phyloP scores from a whole-genome alignment of 1,284 basidiomycete species.

The Mycosarcoma mackinlayi region DNA sequence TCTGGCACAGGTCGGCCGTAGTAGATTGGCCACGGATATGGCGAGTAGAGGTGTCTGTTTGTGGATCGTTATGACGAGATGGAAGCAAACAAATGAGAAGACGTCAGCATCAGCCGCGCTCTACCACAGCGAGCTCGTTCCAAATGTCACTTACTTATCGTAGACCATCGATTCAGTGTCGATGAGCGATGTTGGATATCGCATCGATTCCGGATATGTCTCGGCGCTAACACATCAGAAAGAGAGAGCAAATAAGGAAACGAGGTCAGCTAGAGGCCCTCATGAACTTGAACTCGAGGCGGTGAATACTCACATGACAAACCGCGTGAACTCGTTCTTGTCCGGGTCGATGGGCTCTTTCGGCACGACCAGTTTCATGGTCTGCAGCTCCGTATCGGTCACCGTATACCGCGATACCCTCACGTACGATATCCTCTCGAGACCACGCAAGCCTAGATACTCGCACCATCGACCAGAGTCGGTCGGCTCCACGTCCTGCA shows the following conservation, averaged over 20 bases:
- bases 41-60: slow-evolving; percentile 50
- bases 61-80: not conserved
- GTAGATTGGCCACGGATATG: slow-evolving; percentile 52
- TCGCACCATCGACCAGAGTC: slow-evolving; percentile 64
- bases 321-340: slow-evolving; percentile 38
- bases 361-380: slow-evolving; percentile 61
- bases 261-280: too few relatives aligned
- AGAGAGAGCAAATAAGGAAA: not conserved
- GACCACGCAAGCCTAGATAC: slow-evolving; percentile 62
- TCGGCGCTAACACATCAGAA: slow-evolving; percentile 20
- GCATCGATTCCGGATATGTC: slow-evolving; percentile 39
- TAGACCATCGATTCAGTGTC: slow-evolving; percentile 44
- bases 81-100: not conserved
- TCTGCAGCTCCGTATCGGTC: slow-evolving; percentile 65
- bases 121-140: too few relatives aligned
- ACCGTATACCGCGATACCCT: slow-evolving; percentile 64
- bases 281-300: too few relatives aligned
- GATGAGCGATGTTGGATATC: slow-evolving; percentile 45
- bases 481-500: slow-evolving; percentile 70
- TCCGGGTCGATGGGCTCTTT: slow-evolving; percentile 50
- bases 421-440: slow-evolving; percentile 61
- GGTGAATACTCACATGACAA: slow-evolving; percentile 46
- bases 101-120: too few relatives aligned
- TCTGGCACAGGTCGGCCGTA: slow-evolving; percentile 29
- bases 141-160: slow-evolving; percentile 55